phyloP scores from a whole-genome alignment of 106 monocot genomes.

The Apostasia shenzhenica region DNA sequence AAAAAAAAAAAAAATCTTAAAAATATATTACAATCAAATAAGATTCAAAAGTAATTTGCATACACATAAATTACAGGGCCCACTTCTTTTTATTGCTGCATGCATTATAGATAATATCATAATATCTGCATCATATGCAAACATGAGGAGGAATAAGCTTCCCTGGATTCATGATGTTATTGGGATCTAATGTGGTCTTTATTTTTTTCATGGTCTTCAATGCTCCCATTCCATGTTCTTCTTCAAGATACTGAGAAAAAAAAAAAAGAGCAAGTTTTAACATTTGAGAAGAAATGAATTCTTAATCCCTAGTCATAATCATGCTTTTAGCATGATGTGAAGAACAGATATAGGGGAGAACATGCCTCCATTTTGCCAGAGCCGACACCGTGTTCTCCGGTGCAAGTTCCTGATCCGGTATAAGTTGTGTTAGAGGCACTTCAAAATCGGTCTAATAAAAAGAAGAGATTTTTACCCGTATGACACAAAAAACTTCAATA shows the following conservation, averaged over 20 bases:
- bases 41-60: too few species aligned
- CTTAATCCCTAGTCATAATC: neutral
- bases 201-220: slow-evolving; percentile 95
- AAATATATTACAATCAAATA: too few species aligned
- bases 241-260: slow-evolving; percentile 60
- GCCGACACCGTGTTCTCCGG: slow-evolving; percentile 94
- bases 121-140: slow-evolving; percentile 33
- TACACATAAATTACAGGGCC: too few species aligned
- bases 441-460: too few species aligned
- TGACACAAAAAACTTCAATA: too few species aligned
- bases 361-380: slow-evolving; percentile 98
- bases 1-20: too few species aligned
- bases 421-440: neutral
- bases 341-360: neutral
- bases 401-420: slow-evolving; percentile 68
- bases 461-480: too few species aligned
- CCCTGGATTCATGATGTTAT: slow-evolving; percentile 96
- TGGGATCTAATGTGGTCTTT: slow-evolving; percentile 80
- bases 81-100: too few species aligned
- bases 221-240: slow-evolving; percentile 78
- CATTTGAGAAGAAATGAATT: too few species aligned
- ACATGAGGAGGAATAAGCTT: slow-evolving; percentile 92
- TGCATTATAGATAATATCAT: too few species aligned
- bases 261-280: neutral
- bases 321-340: neutral